Percentiles rank a stretch among this genome's conserved stretches.
Conservation (phyloP, 2,329 filamentous ascomycete species). For the Ramularia collo-cygni region DNA sequence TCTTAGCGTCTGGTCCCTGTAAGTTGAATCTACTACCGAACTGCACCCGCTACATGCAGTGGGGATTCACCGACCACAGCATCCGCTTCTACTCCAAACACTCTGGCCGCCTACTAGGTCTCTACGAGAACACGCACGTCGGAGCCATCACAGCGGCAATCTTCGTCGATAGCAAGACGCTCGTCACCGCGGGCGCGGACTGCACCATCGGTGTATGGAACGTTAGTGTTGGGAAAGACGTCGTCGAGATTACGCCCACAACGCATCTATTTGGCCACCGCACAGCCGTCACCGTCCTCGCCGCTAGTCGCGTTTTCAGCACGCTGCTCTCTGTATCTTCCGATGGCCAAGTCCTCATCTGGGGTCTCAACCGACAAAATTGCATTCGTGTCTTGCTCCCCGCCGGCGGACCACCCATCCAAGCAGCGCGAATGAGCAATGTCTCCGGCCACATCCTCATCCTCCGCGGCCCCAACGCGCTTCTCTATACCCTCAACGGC, state of each 20-base stretch:
- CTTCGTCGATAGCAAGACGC: conserved; percentile 82
- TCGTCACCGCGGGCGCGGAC: conserved; percentile 88
- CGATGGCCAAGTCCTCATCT: conserved; percentile 78
- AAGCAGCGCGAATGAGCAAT: conserved; percentile 83
- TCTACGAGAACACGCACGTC: conserved; percentile 91
- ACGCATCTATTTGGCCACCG: conserved; percentile 88
- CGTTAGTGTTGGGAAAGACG: conserved; percentile 53
- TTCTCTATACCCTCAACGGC: conserved; percentile 84
- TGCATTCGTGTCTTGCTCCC: conserved; percentile 52
- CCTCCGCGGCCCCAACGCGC: conserved; percentile 66
- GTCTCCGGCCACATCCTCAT: conserved; percentile 84
- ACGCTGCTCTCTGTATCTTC: conserved; percentile 76
- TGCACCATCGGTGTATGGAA: conserved; percentile 84
- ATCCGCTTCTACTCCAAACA: conserved; percentile 86
- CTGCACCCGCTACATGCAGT: conserved; percentile 89
- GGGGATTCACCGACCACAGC: conserved; percentile 90
- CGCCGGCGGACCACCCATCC: conserved; percentile 51
- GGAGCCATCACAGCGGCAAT: conserved; percentile 77
- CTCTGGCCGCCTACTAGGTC: conserved; percentile 71
- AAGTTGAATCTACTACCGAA: conserved; percentile 77
- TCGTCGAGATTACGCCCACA: conserved; percentile 70
- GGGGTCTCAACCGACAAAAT: conserved; percentile 87
- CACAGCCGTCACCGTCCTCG: conserved; percentile 71
- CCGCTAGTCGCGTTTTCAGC: conserved; percentile 81
- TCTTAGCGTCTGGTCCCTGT: conserved; percentile 78